These are phyloP conservation scores for Crithidia bombi DNA, from an alignment of 208 protist genomes.

Conservation along the genomic window DNA sequence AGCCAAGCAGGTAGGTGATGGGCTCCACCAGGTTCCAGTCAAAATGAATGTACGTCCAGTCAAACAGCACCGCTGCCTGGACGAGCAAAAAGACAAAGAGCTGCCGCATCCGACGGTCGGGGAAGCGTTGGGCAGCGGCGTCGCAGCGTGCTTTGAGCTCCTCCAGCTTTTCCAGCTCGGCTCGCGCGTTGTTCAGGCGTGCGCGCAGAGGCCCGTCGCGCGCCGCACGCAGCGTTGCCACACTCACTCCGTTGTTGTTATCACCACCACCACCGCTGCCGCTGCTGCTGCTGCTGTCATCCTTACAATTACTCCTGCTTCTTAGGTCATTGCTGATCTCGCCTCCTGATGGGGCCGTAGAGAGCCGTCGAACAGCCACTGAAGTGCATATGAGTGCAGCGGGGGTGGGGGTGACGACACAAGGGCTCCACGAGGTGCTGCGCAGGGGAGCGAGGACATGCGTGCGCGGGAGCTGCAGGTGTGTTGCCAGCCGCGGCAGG, in stretches of 20 bases:
- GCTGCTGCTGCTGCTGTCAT: neutral
- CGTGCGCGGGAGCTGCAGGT: too few relatives aligned
- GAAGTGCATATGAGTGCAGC: too few relatives aligned
- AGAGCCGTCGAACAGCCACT: neutral
- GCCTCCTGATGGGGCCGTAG: too few relatives aligned
- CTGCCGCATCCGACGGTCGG: slow-evolving; percentile 32
- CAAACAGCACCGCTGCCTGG: slow-evolving; percentile 61
- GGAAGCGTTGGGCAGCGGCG: slow-evolving; percentile 24
- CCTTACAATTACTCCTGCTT: neutral
- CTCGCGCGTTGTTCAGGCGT: slow-evolving; percentile 33
- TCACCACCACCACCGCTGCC: neutral
- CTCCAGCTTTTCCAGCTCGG: slow-evolving; percentile 38
- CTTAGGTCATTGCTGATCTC: neutral
- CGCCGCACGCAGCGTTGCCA: slow-evolving; percentile 33
- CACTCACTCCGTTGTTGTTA: neutral
- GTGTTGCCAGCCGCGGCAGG: too few relatives aligned
- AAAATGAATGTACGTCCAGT: slow-evolving; percentile 87
- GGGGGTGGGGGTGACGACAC: too few relatives aligned
- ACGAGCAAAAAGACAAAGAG: slow-evolving; percentile 53
- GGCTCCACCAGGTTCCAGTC: slow-evolving; percentile 91
- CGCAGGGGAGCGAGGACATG: too few relatives aligned
- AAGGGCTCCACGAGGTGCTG: too few relatives aligned
- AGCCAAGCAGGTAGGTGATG: slow-evolving; percentile 86
- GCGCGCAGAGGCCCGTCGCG: slow-evolving; percentile 38
- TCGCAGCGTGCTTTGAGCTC: slow-evolving; percentile 42